Conservation (phyloP, 345 rosid genomes). For the Boechera stricta region DNA sequence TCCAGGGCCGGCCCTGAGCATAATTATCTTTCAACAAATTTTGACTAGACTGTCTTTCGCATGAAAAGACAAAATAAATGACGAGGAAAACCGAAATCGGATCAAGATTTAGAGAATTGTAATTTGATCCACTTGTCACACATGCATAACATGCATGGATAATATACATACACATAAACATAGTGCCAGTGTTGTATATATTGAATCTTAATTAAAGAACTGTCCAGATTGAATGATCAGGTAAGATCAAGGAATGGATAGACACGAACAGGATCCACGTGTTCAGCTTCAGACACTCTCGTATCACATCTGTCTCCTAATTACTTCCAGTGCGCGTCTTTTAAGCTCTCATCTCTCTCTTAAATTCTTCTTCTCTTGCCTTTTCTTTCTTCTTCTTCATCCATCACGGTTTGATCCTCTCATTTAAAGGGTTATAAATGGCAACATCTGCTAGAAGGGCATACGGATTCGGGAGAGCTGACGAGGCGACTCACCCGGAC, state of each 20-base stretch:
- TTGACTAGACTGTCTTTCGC: background rate
- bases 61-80: conserved; percentile 34
- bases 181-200: background rate
- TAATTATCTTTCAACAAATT: no score
- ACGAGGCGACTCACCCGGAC: conserved; percentile 50
- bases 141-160: conserved; percentile 34
- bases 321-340: conserved; percentile 26
- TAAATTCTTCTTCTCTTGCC: background rate
- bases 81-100: conserved; percentile 43
- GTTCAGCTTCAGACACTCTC: conserved; percentile 33
- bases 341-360: conserved; percentile 23
- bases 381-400: conserved; percentile 2
- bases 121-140: conserved; percentile 39
- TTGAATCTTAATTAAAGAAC: conserved; percentile 21
- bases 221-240: conserved; percentile 34
- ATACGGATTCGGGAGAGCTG: conserved; percentile 46
- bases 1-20: no score
- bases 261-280: conserved; percentile 47
- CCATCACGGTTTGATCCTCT: conserved; percentile 16
- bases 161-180: conserved; percentile 10
- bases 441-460: conserved; percentile 45
- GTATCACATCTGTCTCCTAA: conserved; percentile 43
- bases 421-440: conserved; percentile 23
- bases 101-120: conserved; percentile 5
- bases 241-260: conserved; percentile 41